Evolutionary conservation across 257 asterid genomes (phyloP).

Genomic region (Craterostigma plantagineum): DNA sequence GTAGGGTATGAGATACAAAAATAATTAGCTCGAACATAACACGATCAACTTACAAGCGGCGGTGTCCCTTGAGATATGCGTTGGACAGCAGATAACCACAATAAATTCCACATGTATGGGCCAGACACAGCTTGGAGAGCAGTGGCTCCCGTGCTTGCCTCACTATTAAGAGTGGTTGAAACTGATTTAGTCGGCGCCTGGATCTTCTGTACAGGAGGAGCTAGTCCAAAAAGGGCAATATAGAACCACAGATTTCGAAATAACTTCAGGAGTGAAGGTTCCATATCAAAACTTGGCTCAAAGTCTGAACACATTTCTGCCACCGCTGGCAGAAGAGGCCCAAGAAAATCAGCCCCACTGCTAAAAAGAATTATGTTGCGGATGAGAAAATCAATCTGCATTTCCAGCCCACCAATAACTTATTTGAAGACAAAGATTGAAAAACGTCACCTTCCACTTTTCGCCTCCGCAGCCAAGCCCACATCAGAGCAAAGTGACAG

Average conservation of each 20-base stretch:
- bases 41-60: conserved; percentile 64
- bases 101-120: conserved; percentile 82
- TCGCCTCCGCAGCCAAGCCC: conserved; percentile 95
- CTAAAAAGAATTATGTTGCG: conserved; percentile 31
- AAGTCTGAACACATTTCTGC: conserved; percentile 98
- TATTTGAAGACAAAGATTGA: conserved; percentile 10
- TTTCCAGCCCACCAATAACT: conserved; percentile 11
- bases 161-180: conserved; percentile 64
- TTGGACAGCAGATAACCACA: conserved; percentile 87
- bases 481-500: conserved; percentile 97
- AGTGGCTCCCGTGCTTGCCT: conserved; percentile 51
- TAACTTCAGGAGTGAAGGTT: conserved; percentile 88
- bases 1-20: not conserved
- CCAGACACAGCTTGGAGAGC: conserved; percentile 93
- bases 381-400: conserved; percentile 11
- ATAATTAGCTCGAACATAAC: not conserved
- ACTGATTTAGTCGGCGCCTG: conserved; percentile 38
- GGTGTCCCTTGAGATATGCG: conserved; percentile 99
- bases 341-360: conserved; percentile 99
- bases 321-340: conserved; percentile 96
- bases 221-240: conserved; percentile 94
- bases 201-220: conserved; percentile 79
- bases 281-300: conserved; percentile 69
- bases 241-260: conserved; percentile 99
- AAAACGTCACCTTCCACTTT: conserved; percentile 62